Percentiles rank a stretch among this genome's conserved stretches.
These are phyloP conservation scores for Leucogyrophana mollusca DNA, from an alignment of 768 basidiomycete species.

Conservation along the genomic window DNA sequence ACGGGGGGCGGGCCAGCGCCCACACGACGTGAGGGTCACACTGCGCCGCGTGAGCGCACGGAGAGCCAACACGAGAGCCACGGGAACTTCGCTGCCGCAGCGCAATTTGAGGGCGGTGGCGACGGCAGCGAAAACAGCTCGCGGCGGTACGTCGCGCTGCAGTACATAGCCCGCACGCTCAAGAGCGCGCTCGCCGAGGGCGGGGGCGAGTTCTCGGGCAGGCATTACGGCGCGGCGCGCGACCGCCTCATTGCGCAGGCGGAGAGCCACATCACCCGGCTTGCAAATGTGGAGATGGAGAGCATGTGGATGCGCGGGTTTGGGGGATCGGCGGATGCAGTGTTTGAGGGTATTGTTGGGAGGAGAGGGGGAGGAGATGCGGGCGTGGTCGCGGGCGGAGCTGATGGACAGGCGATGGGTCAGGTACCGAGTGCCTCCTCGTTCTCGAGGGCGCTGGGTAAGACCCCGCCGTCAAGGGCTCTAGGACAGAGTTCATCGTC, in stretches of 20 bases:
- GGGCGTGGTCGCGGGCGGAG: neutral
- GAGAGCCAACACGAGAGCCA: too few relatives aligned
- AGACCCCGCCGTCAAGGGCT: too few relatives aligned
- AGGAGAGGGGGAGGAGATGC: neutral
- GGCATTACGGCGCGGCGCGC: slow-evolving; percentile 1
- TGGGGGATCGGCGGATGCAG: slow-evolving; percentile 2
- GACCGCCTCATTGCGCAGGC: slow-evolving; percentile 4
- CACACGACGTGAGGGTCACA: too few relatives aligned
- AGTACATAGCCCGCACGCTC: slow-evolving; percentile 8
- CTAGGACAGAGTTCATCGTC: too few relatives aligned
- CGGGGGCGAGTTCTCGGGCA: too few relatives aligned
- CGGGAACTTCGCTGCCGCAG: too few relatives aligned
- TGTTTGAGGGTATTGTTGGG: slow-evolving; percentile 2
- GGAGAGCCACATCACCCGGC: slow-evolving; percentile 5
- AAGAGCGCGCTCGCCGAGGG: neutral
- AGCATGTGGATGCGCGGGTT: slow-evolving; percentile 7
- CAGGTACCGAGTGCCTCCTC: too few relatives aligned
- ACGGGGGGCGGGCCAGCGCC: too few relatives aligned
- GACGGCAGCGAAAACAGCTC: slow-evolving; percentile 1
- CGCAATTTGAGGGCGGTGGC: too few relatives aligned
- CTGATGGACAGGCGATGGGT: neutral
- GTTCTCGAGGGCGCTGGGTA: too few relatives aligned
- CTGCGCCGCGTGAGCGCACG: too few relatives aligned
- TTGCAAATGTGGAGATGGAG: slow-evolving; percentile 10
- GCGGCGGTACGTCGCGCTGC: slow-evolving; percentile 7